Percentiles rank a stretch among this genome's conserved stretches.
Conservation (phyloP, 2,329 filamentous ascomycete species). For the Chrysosporium queenslandicum region DNA sequence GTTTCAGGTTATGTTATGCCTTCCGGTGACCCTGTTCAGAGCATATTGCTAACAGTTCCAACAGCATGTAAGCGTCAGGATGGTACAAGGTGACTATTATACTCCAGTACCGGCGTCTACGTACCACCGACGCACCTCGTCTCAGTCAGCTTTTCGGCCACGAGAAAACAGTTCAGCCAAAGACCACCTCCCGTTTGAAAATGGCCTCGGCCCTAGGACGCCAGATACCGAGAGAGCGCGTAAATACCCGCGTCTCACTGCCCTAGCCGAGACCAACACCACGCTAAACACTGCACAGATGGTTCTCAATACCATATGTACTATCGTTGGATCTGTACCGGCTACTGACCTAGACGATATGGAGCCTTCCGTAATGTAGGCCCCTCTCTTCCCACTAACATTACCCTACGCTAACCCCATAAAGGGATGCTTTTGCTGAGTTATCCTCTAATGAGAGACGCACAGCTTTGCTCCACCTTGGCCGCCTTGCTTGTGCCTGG, state of each 20-base stretch:
- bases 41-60: conserved; percentile 10
- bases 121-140: conserved; percentile 12
- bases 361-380: conserved; percentile 43
- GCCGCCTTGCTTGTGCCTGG: conserved; percentile 48
- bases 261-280: conserved; percentile 30
- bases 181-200: neutral
- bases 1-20: conserved; percentile 25
- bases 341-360: conserved; percentile 32
- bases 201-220: neutral
- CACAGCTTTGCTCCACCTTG: conserved; percentile 46
- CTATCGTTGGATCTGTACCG: conserved; percentile 29
- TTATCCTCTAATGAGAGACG: conserved; percentile 45
- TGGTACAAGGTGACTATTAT: conserved; percentile 14
- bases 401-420: conserved; percentile 10
- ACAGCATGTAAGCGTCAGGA: conserved; percentile 19
- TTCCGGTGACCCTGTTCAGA: neutral
- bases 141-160: neutral
- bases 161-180: neutral
- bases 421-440: conserved; percentile 36
- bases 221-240: conserved; percentile 20
- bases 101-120: conserved; percentile 4
- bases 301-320: conserved; percentile 27
- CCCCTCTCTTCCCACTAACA: conserved; percentile 13
- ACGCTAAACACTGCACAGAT: conserved; percentile 22
- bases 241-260: conserved; percentile 31